Base-by-base conservation (phyloP, 1,139 yeast genomes). In the Saccharomyces hybrid region DNA sequence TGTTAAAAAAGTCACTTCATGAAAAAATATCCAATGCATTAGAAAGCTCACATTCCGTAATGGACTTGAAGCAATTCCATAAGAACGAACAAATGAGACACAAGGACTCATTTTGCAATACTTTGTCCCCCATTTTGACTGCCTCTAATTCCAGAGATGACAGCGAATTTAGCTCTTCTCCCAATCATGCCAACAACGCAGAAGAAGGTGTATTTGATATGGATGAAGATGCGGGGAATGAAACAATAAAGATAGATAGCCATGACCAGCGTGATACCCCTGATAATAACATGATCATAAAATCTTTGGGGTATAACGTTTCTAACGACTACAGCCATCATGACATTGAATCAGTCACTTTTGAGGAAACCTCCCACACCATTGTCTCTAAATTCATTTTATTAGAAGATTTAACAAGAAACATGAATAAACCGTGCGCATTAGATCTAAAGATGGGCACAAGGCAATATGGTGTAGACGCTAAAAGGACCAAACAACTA, bases 371-470 rank as follows among this genome's bases (percentile, higher is more conserved):
- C 6, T 61, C 67, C 2, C 69, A 64, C 52, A 65, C 71, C 1
- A 63, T 68, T 42, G 73, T 70, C 5, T 66, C 71, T 1, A 76
- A 95, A 61, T 90, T 90, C 66, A 86, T 95, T 46, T 73, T 95
- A n/a, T 75, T 91, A 54, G 99, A 95, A 67, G 99, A 95, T 71
- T 74, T 95, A 54, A 91, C 98, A 0, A 79, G 84, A 52, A 88
- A 89, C 34, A 82, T 93, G 84, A 75, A 73, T 32, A 80, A 79
- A 58, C 98, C 99, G 0, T 90, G 97, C 68, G 98, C 93, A 1
- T 75, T 95, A 56, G 99, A 95, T 71, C 77, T 95, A 62, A 95
- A 95, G 69, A 93, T 95, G 98, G 99, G 99, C 1, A 91, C 99
- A 0, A 78, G 99, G 54, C 99, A 95, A 71, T 93, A 93, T 64